Base-by-base conservation (phyloP, 2,329 filamentous ascomycete species). In the Cladosporium oxysporum region DNA sequence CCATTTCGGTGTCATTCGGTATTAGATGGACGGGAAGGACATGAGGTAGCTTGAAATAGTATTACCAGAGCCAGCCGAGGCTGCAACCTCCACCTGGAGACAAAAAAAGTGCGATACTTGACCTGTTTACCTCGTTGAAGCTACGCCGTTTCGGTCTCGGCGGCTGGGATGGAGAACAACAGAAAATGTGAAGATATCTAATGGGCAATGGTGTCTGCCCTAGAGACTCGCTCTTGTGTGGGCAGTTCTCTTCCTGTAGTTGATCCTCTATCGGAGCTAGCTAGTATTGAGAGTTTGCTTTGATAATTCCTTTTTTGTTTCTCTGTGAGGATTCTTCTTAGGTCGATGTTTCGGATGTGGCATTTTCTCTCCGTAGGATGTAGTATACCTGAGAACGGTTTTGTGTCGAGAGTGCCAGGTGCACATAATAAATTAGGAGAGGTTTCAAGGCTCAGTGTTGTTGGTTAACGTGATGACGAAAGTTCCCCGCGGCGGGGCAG, bases 201-300 rank as follows among this genome's bases (percentile, higher is more conserved):
- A 50, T 49, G 29, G 58, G 58, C 58, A 50, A 49, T 21, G 23
- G 47, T 6, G 23, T n/a, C 50, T 61, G 41, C 28, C 41, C 41
- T 11, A 28, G 59, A 62, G 47, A 23, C 18, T 21, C 21, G 28
- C 31, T 35, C 18, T 28, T 2, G 28, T 52, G 21, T 29, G 23
- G 11, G 18, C 12, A 26, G n/a, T 52, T 18, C 47, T 62, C 59
- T 62, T 53, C 29, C 31, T 62, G 59, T 62, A 62, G 59, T 62
- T 62, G 59, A 44, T 28, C 12, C n/a, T 12, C 3, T 31, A 35
- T 26, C 21, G 59, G 44, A 52, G 59, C 44, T 37, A 62, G 47
- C 59, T 53, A 35, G 44, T 53, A 35, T 50, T 41, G 59, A 37
- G 29, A 62, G 47, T 37, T 53, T 33, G 59, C 47, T 59, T 59